Percentiles rank a stretch among this genome's conserved stretches.
These are phyloP conservation scores for Ceratobasidium sp. DNA, from an alignment of 1,284 basidiomycete genomes.

Conservation along the genomic window DNA sequence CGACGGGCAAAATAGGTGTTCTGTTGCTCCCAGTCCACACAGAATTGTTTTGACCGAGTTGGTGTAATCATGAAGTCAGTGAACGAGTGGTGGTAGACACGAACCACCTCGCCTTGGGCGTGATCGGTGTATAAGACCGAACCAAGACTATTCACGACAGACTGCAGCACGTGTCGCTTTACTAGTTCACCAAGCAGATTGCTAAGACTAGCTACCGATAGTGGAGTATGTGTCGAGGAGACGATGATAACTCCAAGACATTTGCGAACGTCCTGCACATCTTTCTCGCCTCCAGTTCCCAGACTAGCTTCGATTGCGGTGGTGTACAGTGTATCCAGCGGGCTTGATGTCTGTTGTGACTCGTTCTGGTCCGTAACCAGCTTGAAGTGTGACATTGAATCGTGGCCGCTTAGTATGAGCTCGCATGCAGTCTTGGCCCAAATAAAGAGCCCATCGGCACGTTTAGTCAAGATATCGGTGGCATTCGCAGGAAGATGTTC, in stretches of 20 bases:
- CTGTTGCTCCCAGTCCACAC: background rate
- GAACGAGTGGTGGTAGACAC: constrained; percentile 6
- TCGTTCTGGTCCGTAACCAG: constrained; percentile 1
- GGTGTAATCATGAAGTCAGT: background rate
- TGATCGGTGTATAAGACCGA: constrained; percentile 33
- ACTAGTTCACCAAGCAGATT: background rate
- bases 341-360: background rate
- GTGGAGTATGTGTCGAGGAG: background rate
- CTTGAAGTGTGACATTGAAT: background rate
- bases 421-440: constrained; percentile 16
- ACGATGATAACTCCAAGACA: background rate
- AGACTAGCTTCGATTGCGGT: background rate
- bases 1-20: background rate
- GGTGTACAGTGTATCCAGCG: constrained; percentile 4
- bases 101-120: background rate
- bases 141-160: background rate
- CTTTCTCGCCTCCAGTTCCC: background rate
- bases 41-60: background rate
- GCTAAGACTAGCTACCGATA: background rate
- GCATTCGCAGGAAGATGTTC: background rate
- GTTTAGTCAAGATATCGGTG: background rate
- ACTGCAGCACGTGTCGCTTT: background rate
- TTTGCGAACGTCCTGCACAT: background rate
- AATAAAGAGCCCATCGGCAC: constrained; percentile 36
- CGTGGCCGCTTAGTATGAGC: background rate